Base-by-base conservation (phyloP, 2,329 filamentous ascomycete species). In the Cercospora janseana region DNA sequence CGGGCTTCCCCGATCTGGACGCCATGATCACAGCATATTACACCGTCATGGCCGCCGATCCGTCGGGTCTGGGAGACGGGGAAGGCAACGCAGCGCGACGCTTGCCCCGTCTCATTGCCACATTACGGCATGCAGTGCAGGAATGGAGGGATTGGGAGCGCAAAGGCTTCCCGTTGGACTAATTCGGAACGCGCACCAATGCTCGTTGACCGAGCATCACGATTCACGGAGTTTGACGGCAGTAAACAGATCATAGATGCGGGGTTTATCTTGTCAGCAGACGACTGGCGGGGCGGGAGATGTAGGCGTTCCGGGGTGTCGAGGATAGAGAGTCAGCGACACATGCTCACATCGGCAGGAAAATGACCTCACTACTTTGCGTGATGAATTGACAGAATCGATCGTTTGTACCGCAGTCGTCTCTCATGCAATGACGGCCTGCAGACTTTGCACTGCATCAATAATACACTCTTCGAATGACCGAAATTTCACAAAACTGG, bases 11-110 rank as follows among this genome's bases (percentile, higher is more conserved):
- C 6, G 24, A 46, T 18, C 13, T 46, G 21, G 44, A 46, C 24
- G 16, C 12, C 34, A 37, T 38, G 31, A 46, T 46, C 23, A 46
- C 44, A n/a, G 32, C 44, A 2, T 46, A 46, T 26, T 46, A 46
- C 32, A 15, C 21, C 13, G 13, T 38, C n/a, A 10, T 46, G 24
- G 31, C 44, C n/a, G 32, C 16, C 3, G 44, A 46, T 26, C 31
- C 31, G 20, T 27, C 31, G 16, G 31, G 16, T 31, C 28, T 44
- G 4, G 27, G 28, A 4, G 41, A 32, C 8, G 26, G 24, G 4
- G 41, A 44, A 13, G 41, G 28, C 15, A 15, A 6, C 18, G 28
- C 18, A 6, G 15, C 41, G 7, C 27, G 28, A 20, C 41, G 41
- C n/a, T 31, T 44, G 28, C 41, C 41, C 6, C 41, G 41, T 7